A percentile compares a stretch with the other conserved stretches of the same genome.
phyloP scores from a whole-genome alignment of 768 basidiomycete genomes.

The Tricholoma matsutake region DNA sequence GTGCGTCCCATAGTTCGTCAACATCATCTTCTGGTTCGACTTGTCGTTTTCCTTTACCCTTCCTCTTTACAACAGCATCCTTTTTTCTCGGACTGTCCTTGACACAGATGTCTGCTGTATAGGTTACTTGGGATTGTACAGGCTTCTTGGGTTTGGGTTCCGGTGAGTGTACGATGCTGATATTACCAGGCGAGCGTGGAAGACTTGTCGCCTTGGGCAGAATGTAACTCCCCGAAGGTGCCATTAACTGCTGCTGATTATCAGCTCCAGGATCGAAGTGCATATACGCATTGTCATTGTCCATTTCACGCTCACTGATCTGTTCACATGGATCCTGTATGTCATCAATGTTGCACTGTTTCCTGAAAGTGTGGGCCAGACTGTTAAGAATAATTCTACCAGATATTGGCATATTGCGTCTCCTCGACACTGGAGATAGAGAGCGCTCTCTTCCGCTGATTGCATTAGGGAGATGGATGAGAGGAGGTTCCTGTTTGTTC shows the following conservation, averaged over 20 bases:
- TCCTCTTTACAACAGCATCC: conserved; percentile 1
- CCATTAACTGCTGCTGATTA: background rate
- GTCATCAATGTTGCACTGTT: background rate
- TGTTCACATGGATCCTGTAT: background rate
- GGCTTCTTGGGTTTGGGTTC: background rate
- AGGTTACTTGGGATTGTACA: background rate
- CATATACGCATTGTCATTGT: conserved; percentile 29
- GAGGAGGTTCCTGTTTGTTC: conserved; percentile 26
- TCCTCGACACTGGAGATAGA: conserved; percentile 17
- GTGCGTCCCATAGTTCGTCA: conserved; percentile 41
- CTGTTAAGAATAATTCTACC: background rate
- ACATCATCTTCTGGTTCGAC: conserved; percentile 15
- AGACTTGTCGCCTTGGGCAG: background rate
- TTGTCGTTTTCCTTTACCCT: conserved; percentile 13
- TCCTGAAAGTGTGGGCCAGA: background rate
- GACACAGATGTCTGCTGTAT: background rate
- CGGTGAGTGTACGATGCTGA: background rate
- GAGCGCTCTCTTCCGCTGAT: conserved; percentile 29
- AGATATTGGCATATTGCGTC: conserved; percentile 5
- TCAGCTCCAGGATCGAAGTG: conserved; percentile 30
- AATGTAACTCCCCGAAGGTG: background rate
- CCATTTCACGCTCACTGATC: conserved; percentile 8
- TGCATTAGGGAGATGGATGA: background rate
- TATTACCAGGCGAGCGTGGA: background rate
- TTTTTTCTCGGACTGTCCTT: background rate